phyloP scores from a whole-genome alignment of 2,329 filamentous ascomycete genomes.

The Endoconidiophora laricicola region DNA sequence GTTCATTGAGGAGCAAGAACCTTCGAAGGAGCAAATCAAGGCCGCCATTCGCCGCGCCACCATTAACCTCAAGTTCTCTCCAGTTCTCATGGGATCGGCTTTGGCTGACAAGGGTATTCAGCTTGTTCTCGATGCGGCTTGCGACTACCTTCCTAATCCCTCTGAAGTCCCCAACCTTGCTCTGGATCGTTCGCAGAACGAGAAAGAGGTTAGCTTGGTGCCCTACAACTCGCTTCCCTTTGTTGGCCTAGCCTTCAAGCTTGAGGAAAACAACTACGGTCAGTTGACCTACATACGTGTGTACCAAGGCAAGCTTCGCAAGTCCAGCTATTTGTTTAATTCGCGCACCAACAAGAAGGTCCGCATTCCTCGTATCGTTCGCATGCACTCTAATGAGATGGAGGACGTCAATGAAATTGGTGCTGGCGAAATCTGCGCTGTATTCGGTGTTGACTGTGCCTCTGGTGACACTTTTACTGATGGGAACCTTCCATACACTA shows the following conservation, averaged over 20 bases:
- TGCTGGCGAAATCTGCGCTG: conserved; percentile 93
- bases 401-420: conserved; percentile 87
- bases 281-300: conserved; percentile 97
- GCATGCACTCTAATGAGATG: conserved; percentile 99
- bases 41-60: conserved; percentile 82
- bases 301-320: conserved; percentile 81
- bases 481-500: conserved; percentile 76
- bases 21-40: conserved; percentile 70
- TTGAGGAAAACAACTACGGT: conserved; percentile 96
- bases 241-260: conserved; percentile 91
- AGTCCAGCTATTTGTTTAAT: conserved; percentile 84
- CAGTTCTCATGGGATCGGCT: conserved; percentile 91
- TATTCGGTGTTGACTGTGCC: conserved; percentile 94
- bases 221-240: conserved; percentile 90
- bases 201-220: conserved; percentile 70
- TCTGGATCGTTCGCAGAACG: conserved; percentile 63
- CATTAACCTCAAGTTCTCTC: conserved; percentile 76
- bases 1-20: conserved; percentile 74
- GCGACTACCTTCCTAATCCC: conserved; percentile 89
- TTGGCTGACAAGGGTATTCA: conserved; percentile 89
- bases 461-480: conserved; percentile 98
- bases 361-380: conserved; percentile 89
- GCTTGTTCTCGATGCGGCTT: conserved; percentile 90
- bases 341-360: conserved; percentile 90
- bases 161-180: conserved; percentile 77